A percentile compares a stretch with the other conserved stretches of the same genome.
Evolutionary conservation across 106 monocot species (phyloP).

Genomic region (Dactylorhiza incarnata): DNA sequence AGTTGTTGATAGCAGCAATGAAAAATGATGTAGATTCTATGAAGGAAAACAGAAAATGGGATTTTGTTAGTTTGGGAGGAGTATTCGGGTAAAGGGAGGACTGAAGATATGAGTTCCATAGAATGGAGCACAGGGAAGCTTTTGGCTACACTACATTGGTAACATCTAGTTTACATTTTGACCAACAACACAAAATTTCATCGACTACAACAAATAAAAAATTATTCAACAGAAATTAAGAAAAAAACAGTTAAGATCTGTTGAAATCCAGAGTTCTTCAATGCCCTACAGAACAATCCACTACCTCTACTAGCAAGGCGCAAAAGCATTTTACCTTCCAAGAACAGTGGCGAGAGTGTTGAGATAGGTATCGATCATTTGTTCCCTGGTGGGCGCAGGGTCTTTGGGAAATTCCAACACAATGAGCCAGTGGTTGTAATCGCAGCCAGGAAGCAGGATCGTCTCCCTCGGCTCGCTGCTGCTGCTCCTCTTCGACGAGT

Average conservation of each 20-base stretch:
- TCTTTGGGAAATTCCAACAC: constrained; percentile 98
- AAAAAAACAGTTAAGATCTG: background rate
- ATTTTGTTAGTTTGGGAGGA: too few relatives aligned
- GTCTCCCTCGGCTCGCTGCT: constrained; percentile 63
- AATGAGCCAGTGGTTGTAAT: constrained; percentile 97
- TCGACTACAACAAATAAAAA: background rate
- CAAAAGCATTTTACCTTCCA: constrained; percentile 53
- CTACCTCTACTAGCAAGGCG: background rate
- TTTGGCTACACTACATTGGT: too few relatives aligned
- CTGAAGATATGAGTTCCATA: too few relatives aligned
- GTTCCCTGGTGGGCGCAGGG: constrained; percentile 81
- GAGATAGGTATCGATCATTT: constrained; percentile 95
- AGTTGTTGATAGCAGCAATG: too few relatives aligned
- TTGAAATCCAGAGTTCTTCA: background rate
- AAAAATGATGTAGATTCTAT: too few relatives aligned
- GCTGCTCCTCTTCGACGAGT: constrained; percentile 31
- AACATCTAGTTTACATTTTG: too few relatives aligned
- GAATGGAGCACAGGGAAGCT: too few relatives aligned
- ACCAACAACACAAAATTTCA: too few relatives aligned
- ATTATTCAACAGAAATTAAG: background rate
- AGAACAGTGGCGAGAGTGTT: constrained; percentile 74
- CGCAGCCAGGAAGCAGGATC: constrained; percentile 87
- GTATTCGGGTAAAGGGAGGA: too few relatives aligned
- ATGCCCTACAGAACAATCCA: background rate
- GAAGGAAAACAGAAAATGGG: too few relatives aligned